These are phyloP conservation scores for Periglandula ipomoeae DNA, from an alignment of 2,329 filamentous ascomycete species.

Conservation along the genomic window DNA sequence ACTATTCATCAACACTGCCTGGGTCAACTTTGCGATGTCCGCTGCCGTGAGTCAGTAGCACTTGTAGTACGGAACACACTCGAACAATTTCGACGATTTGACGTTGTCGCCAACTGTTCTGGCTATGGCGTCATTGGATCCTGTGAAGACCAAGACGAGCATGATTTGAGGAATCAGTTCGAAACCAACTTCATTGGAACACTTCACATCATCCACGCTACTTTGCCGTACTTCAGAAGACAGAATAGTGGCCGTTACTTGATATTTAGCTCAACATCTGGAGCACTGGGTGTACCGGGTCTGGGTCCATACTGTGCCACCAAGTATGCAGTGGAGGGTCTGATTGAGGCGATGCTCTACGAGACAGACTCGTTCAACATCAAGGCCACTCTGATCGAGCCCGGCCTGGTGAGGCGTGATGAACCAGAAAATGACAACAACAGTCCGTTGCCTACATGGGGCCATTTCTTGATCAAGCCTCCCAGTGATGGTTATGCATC, in stretches of 20 bases:
- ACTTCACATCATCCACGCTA: constrained; percentile 83
- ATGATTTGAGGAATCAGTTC: constrained; percentile 91
- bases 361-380: constrained; percentile 88
- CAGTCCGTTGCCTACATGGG: constrained; percentile 67
- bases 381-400: constrained; percentile 87
- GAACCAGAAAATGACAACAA: constrained; percentile 50
- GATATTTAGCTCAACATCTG: constrained; percentile 89
- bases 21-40: constrained; percentile 81
- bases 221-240: constrained; percentile 76
- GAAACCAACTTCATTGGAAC: constrained; percentile 97
- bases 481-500: constrained; percentile 73
- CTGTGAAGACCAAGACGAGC: constrained; percentile 93
- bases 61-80: constrained; percentile 62
- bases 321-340: constrained; percentile 91
- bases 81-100: constrained; percentile 68
- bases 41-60: constrained; percentile 68
- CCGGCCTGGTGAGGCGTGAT: constrained; percentile 78
- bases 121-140: constrained; percentile 93
- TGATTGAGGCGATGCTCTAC: constrained; percentile 95
- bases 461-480: constrained; percentile 84
- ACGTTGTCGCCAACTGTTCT: constrained; percentile 87
- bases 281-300: constrained; percentile 86
- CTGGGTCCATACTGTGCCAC: constrained; percentile 92
- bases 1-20: constrained; percentile 64
- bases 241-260: constrained; percentile 73